These are phyloP conservation scores for Mortierella sp. DNA, from an alignment of 371 early-diverging fungal species.

Conservation along the genomic window DNA sequence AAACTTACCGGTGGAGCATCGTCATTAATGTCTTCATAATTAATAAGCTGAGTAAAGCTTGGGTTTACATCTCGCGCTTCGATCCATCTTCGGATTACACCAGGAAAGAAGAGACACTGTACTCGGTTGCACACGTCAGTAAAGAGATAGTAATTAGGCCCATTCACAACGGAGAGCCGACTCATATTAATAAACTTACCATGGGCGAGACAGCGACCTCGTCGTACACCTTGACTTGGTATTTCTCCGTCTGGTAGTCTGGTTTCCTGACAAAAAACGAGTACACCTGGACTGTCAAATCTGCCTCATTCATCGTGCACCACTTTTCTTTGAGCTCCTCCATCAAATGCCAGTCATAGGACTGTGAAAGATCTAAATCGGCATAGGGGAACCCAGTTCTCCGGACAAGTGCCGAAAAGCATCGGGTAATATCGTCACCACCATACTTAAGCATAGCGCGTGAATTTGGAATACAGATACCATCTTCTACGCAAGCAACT, in stretches of 20 bases:
- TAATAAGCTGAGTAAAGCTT: slow-evolving; percentile 30
- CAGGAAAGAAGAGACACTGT: slow-evolving; percentile 68
- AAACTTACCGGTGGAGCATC: slow-evolving; percentile 49
- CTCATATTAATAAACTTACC: slow-evolving; percentile 54
- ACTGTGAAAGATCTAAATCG: slow-evolving; percentile 67
- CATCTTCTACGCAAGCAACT: slow-evolving; percentile 88
- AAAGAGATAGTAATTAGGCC: background rate
- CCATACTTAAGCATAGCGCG: slow-evolving; percentile 72
- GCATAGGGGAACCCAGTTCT: slow-evolving; percentile 81
- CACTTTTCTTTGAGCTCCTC: slow-evolving; percentile 82
- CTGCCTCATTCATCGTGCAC: slow-evolving; percentile 85
- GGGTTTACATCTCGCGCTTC: slow-evolving; percentile 48
- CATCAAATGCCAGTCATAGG: slow-evolving; percentile 76
- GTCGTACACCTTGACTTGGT: slow-evolving; percentile 87
- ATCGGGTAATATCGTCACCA: slow-evolving; percentile 87
- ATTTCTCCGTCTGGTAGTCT: slow-evolving; percentile 73
- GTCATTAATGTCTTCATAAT: slow-evolving; percentile 50
- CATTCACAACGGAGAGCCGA: background rate
- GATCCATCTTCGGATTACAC: slow-evolving; percentile 56
- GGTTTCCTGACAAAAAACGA: slow-evolving; percentile 85
- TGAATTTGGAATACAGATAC: slow-evolving; percentile 78
- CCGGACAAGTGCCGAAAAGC: slow-evolving; percentile 72
- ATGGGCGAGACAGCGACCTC: slow-evolving; percentile 85
- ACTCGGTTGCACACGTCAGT: background rate
- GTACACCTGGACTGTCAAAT: slow-evolving; percentile 82